These are phyloP conservation scores for Jaapia argillacea DNA, from an alignment of 768 basidiomycete genomes.

Conservation along the genomic window DNA sequence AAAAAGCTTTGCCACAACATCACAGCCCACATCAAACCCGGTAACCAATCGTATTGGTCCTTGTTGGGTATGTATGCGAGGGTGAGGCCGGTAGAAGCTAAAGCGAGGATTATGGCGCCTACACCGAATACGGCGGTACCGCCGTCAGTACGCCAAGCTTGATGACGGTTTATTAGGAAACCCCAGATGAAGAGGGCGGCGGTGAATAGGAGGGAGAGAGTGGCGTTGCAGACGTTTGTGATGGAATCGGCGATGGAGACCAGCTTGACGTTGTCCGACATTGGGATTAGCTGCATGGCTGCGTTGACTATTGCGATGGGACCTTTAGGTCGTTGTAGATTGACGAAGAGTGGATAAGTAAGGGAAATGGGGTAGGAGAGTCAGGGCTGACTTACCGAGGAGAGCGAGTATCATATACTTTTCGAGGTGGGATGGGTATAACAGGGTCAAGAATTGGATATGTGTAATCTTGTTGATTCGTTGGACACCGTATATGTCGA, in stretches of 20 bases:
- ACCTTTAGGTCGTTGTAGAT: constrained; percentile 25
- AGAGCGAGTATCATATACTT: constrained; percentile 76
- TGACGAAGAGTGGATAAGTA: neutral
- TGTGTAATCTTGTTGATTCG: constrained; percentile 69
- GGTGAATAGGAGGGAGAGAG: constrained; percentile 92
- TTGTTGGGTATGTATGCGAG: constrained; percentile 78
- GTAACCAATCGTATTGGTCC: constrained; percentile 88
- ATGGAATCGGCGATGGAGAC: constrained; percentile 52
- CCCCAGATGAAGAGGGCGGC: constrained; percentile 90
- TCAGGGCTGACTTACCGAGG: constrained; percentile 46
- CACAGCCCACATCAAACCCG: constrained; percentile 81
- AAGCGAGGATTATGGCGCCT: constrained; percentile 74
- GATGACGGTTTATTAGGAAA: constrained; percentile 73
- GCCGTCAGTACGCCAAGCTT: constrained; percentile 95
- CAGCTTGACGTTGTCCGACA: constrained; percentile 28
- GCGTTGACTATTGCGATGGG: constrained; percentile 83
- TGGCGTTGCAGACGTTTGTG: constrained; percentile 92
- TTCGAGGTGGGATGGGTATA: constrained; percentile 89
- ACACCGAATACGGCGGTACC: constrained; percentile 92
- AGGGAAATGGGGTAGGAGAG: neutral
- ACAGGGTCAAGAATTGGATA: constrained; percentile 92
- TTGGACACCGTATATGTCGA: neutral
- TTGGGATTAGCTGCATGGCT: constrained; percentile 73
- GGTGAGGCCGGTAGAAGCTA: constrained; percentile 77
- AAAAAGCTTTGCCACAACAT: constrained; percentile 96